phyloP scores from a whole-genome alignment of 768 basidiomycete species.

The Russula dissimulans region DNA sequence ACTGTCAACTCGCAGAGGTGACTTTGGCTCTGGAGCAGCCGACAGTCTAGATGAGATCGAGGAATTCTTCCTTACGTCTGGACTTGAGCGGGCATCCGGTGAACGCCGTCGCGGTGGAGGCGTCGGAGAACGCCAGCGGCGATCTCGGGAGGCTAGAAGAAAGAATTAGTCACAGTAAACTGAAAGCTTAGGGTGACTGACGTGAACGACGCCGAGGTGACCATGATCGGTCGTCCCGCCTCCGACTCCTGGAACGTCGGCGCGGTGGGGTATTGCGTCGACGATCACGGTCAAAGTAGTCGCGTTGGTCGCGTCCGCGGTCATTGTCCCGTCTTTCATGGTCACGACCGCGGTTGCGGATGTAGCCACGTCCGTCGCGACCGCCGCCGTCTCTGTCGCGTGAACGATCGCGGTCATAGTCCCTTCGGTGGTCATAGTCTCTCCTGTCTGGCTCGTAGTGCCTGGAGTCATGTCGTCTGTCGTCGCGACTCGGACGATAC shows the following conservation, averaged over 20 bases:
- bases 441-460: slow-evolving; percentile 12
- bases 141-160: slow-evolving; percentile 7
- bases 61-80: not conserved
- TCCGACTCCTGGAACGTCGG: slow-evolving; percentile 14
- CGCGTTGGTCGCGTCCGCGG: slow-evolving; percentile 7
- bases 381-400: slow-evolving; percentile 3
- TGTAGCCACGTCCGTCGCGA: slow-evolving; percentile 6
- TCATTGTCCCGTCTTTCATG: slow-evolving; percentile 14
- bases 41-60: not conserved
- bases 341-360: slow-evolving; percentile 10
- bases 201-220: slow-evolving; percentile 18
- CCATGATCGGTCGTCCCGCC: slow-evolving; percentile 10
- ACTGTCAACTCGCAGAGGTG: not conserved
- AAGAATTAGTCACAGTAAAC: not conserved
- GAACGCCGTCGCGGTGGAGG: slow-evolving; percentile 10
- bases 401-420: slow-evolving; percentile 8
- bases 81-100: not conserved
- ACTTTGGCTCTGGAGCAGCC: slow-evolving; percentile 1
- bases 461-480: slow-evolving; percentile 12
- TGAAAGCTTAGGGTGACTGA: not conserved
- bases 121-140: slow-evolving; percentile 8
- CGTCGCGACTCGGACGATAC: slow-evolving; percentile 1
- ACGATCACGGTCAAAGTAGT: slow-evolving; percentile 8
- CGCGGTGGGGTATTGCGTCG: slow-evolving; percentile 10
- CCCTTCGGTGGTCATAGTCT: slow-evolving; percentile 8